Base-by-base conservation (phyloP, 306 rosid species). In the Purshia tridentata region DNA sequence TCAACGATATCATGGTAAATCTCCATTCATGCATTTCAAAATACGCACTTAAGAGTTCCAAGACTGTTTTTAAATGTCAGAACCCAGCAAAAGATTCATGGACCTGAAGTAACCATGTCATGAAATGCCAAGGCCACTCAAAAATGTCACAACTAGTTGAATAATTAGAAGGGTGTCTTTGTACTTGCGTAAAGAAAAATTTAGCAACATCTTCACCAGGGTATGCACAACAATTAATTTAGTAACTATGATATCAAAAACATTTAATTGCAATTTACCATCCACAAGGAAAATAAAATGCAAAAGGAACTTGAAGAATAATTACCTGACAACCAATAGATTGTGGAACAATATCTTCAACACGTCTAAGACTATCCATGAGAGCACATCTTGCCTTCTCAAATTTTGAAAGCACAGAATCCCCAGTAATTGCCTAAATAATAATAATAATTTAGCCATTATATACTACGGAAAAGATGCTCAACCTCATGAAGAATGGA, bases 271-370 rank as follows among this genome's bases (percentile, higher is more conserved):
- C 60, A 40, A 76, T 48, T 48, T 49, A 42, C 15, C 29, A 60
- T 20, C 47, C 7, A 11, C 47, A 42, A 35, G 55, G 70, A 77
- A 55, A 55, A 3, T 35, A 70, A 65, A 58, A 42, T 41, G 50
- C n/a, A 10, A 8, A 70, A 15, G 39, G 52, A 46, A 52, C 70
- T 15, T 15, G 6, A 69, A 58, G 39, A 56, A 50, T 18, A 65
- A 82, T 66, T 84, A 94, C 99, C 99, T 91, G 99, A 78, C 76
- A 88, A 48, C 96, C 96, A 78, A 94, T 91, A 68, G 99, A 89
- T 72, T 88, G 93, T 8, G 96, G 92, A 64, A 94, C 99, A 80
- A 94, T 94, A 74, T 94, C 97, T 65, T 89, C 92, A 70, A 94
- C 97, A 63, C 90, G 86, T 74, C 76, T 77, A 69, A 94, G 96